Evolutionary conservation across 768 basidiomycete genomes (phyloP).

Genomic region (Ramaria sp.): DNA sequence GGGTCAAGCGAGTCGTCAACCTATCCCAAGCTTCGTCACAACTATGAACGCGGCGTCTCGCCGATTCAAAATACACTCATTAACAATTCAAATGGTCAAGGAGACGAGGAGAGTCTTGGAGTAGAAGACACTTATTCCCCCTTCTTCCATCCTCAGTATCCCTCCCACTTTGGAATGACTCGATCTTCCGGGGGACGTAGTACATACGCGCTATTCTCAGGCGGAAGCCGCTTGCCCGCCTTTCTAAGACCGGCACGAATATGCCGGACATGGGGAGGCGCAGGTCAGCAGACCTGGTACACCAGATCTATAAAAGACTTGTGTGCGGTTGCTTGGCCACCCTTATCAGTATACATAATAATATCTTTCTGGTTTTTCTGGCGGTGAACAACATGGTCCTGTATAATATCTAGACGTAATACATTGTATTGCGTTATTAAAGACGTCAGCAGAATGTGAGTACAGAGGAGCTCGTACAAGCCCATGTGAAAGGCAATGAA

Average conservation of each 20-base stretch:
- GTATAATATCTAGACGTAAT: not conserved
- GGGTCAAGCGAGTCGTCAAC: not conserved
- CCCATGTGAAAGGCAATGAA: not conserved
- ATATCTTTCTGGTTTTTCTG: slow-evolving; percentile 1
- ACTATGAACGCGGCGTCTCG: not conserved
- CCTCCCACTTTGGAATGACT: not conserved
- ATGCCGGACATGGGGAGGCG: too few species aligned
- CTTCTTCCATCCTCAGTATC: not conserved
- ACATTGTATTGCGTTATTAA: not conserved
- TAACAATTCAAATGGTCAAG: too few species aligned
- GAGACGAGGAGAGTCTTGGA: too few species aligned
- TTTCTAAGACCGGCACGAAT: too few species aligned
- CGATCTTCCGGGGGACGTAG: too few species aligned
- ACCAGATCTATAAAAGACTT: not conserved
- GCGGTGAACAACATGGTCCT: not conserved
- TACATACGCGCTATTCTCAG: too few species aligned
- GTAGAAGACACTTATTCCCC: not conserved
- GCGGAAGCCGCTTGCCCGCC: too few species aligned
- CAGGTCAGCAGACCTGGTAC: not conserved
- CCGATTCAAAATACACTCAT: too few species aligned
- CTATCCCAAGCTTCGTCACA: not conserved
- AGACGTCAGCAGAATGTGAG: not conserved
- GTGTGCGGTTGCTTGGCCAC: not conserved
- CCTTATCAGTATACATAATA: not conserved
- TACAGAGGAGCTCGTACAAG: not conserved